phyloP scores from a whole-genome alignment of 2,329 filamentous ascomycete species.

The Zalaria sp. region DNA sequence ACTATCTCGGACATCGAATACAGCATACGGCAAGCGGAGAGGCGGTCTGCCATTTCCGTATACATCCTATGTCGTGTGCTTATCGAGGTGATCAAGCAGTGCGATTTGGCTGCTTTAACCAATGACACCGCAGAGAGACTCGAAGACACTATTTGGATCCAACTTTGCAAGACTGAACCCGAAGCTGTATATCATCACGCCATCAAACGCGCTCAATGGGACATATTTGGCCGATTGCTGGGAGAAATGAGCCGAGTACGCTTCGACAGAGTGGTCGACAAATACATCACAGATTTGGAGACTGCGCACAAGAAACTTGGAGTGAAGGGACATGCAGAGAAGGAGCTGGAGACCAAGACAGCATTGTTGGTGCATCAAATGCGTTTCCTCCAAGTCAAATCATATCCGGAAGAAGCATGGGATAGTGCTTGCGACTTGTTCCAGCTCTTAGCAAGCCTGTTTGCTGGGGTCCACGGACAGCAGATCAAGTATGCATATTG shows the following conservation, averaged over 20 bases:
- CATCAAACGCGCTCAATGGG: slow-evolving; percentile 87
- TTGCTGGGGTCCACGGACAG: slow-evolving; percentile 73
- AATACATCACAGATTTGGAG: slow-evolving; percentile 72
- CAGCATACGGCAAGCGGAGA: slow-evolving; percentile 38
- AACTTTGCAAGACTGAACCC: slow-evolving; percentile 76
- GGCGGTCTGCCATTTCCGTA: slow-evolving; percentile 84
- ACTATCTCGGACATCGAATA: slow-evolving; percentile 14
- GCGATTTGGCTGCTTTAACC: slow-evolving; percentile 67
- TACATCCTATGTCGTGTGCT: slow-evolving; percentile 90
- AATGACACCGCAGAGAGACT: slow-evolving; percentile 87
- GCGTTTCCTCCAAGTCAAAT: slow-evolving; percentile 71
- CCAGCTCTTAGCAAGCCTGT: slow-evolving; percentile 65
- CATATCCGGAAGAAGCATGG: slow-evolving; percentile 62
- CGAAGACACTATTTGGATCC: slow-evolving; percentile 92
- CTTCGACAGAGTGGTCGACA: slow-evolving; percentile 68
- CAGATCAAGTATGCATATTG: slow-evolving; percentile 90
- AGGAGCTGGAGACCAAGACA: slow-evolving; percentile 64
- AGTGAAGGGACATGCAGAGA: slow-evolving; percentile 52
- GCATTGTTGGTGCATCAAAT: slow-evolving; percentile 83
- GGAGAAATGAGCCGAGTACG: slow-evolving; percentile 95
- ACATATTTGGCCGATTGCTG: slow-evolving; percentile 78
- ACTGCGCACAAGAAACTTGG: slow-evolving; percentile 61
- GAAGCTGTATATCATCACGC: slow-evolving; percentile 66
- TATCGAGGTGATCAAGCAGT: slow-evolving; percentile 87
- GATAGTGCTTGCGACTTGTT: slow-evolving; percentile 82